Percentiles rank a stretch among this genome's conserved stretches.
These are phyloP conservation scores for Rubia yunnanensis DNA, from an alignment of 257 asterid genomes.

Conservation along the genomic window DNA sequence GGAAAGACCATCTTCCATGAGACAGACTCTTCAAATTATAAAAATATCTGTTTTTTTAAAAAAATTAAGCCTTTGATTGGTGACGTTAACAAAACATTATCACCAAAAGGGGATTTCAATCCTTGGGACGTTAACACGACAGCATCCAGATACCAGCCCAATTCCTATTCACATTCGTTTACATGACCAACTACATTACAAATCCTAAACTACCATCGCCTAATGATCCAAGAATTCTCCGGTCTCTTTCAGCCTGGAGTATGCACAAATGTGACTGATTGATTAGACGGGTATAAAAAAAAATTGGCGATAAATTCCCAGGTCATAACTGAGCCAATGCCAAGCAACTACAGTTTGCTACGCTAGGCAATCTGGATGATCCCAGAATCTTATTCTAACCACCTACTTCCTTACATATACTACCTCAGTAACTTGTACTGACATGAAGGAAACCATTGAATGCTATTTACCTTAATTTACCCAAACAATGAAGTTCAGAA, in stretches of 20 bases:
- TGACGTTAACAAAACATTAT: background rate
- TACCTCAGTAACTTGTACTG: background rate
- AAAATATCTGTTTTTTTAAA: too few species aligned
- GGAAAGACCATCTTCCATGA: too few species aligned
- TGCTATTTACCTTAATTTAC: background rate
- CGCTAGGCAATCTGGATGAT: conserved; percentile 2
- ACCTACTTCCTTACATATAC: background rate
- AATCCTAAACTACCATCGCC: conserved; percentile 16
- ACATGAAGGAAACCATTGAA: background rate
- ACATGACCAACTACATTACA: conserved; percentile 8
- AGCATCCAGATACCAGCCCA: conserved; percentile 12
- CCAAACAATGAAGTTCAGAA: background rate
- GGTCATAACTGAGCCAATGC: background rate
- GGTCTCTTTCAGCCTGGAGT: conserved; percentile 22
- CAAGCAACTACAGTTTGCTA: conserved; percentile 7
- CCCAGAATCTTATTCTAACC: background rate
- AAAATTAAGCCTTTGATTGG: too few species aligned
- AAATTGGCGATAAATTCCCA: background rate
- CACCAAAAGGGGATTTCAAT: background rate
- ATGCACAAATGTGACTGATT: conserved; percentile 15
- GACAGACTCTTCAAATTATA: too few species aligned
- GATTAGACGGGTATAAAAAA: background rate
- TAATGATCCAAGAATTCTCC: conserved; percentile 28
- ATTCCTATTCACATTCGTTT: conserved; percentile 37
- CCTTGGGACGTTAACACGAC: conserved; percentile 17